Evolutionary conservation across 2,329 filamentous ascomycete genomes (phyloP), one percentile per base, ranked within the genome.

Genomic region (Arachnopeziza araneosa): DNA sequence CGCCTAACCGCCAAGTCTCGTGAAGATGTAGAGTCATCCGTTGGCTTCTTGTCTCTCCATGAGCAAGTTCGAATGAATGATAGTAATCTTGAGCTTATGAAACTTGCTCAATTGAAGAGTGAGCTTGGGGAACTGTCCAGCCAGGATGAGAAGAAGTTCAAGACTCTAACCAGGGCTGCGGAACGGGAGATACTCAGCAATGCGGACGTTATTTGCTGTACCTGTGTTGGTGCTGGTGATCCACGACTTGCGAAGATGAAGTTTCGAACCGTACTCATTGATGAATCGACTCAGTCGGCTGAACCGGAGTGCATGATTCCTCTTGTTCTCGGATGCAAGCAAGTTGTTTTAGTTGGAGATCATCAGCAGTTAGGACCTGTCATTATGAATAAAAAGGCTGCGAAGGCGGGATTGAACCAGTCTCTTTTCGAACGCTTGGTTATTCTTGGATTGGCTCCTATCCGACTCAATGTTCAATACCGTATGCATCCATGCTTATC

Each of bases 311-410:
- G 95, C 75, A 96, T 99, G 91, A 99, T 99, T 69, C 95, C 95
- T 21, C 80, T 99, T 50, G 93, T 99, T 32, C 82, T 99, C 23
- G 95, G 95, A 55, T 99, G 95, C 80, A 99, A 99, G 78, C 95
- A 99, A 75, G 92, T 97, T 55, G 95, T 99, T n/a, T 83, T 99
- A 44, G 95, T 99, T 50, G 95, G 95, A 72, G 95, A 99, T 72
- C 95, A 99, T 76, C 96, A 98, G 75, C 95, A 99, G 74, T 85
- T 99, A 66, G 95, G 95, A 0, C 95, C 95, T 1, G 95, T 99
- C 69, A 98, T 99, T 73, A 99, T 99, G 93, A 99, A 99, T 82
- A 99, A 99, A 83, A 98, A 98, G 77, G 95, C 95, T 17, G 95
- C 95, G 63, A 98, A 98, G 77, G 95, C 95, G 58, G 95, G 95